A percentile compares a stretch with the other conserved stretches of the same genome.
Evolutionary conservation across 106 monocot genomes (phyloP).

Genomic region (Allium cepa): DNA sequence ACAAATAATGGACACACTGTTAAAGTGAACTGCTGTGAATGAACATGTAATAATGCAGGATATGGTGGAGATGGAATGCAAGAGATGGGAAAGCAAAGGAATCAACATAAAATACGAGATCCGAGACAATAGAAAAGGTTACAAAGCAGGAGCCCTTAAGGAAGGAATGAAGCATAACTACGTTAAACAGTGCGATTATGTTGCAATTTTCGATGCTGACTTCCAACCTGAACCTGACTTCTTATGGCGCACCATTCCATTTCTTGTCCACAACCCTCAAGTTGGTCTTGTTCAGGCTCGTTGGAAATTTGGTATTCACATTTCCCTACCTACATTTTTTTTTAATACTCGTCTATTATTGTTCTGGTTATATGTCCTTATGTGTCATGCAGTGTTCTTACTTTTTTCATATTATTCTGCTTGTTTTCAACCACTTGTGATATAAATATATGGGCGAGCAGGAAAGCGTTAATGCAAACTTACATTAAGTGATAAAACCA

Average conservation of each 20-base stretch:
- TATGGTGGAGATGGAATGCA: slow-evolving; percentile 36
- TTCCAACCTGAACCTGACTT: slow-evolving; percentile 52
- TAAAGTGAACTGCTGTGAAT: too few species aligned
- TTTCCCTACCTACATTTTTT: too few species aligned
- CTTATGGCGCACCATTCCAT: slow-evolving; percentile 34
- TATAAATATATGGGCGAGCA: too few species aligned
- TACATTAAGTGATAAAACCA: too few species aligned
- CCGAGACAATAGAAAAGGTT: slow-evolving; percentile 37
- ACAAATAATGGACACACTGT: too few species aligned
- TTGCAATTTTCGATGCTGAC: slow-evolving; percentile 47
- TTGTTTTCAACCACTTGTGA: too few species aligned
- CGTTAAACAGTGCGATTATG: slow-evolving; percentile 34
- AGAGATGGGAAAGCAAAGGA: slow-evolving; percentile 33
- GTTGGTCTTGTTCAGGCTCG: slow-evolving; percentile 45
- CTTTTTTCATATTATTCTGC: too few species aligned
- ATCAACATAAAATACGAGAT: slow-evolving; percentile 48
- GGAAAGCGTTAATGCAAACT: too few species aligned
- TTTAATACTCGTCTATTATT: too few species aligned
- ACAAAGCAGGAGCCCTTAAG: slow-evolving; percentile 43
- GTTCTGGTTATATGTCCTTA: too few species aligned
- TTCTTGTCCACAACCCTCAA: slow-evolving; percentile 37
- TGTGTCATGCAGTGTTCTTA: too few species aligned
- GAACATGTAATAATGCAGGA: slow-evolving; percentile 11
- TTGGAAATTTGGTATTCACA: slow-evolving; percentile 38
- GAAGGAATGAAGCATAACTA: slow-evolving; percentile 58